Percentiles rank a stretch among this genome's conserved stretches.
Evolutionary conservation across 371 early-diverging fungal genomes (phyloP).

Genomic region (Lichtheimia corymbifera): DNA sequence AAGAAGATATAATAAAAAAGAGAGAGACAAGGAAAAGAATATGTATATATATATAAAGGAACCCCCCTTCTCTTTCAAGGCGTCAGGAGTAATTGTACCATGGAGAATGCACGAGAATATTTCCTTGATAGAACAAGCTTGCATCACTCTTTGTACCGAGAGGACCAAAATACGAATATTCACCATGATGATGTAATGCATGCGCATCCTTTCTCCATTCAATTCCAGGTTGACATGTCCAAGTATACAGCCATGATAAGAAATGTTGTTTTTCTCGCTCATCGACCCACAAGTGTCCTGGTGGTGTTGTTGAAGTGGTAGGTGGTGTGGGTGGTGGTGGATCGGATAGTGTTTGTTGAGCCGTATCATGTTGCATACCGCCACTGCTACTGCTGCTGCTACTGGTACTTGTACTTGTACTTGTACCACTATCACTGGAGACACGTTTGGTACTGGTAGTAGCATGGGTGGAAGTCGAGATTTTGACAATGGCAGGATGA

Average conservation of each 20-base stretch:
- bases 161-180: slow-evolving; percentile 18
- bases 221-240: slow-evolving; percentile 9
- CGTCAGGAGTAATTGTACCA: background rate
- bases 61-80: no score
- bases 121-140: background rate
- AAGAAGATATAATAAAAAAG: background rate
- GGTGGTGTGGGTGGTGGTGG: no score
- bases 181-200: slow-evolving; percentile 7
- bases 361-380: background rate
- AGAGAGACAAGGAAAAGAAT: background rate
- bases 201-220: background rate
- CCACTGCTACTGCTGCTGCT: background rate
- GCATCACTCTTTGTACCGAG: slow-evolving; percentile 2
- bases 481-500: no score
- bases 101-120: background rate
- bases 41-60: background rate
- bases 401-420: background rate
- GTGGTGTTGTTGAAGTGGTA: no score
- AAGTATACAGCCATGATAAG: slow-evolving; percentile 6
- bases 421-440: background rate
- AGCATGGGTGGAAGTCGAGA: background rate
- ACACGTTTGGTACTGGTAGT: background rate
- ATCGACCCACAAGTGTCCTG: background rate
- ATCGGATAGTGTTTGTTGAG: background rate
- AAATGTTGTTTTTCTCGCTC: slow-evolving; percentile 11